Conservation (phyloP, 2,329 filamentous ascomycete species). For the Chaetoscypha palmicola region DNA sequence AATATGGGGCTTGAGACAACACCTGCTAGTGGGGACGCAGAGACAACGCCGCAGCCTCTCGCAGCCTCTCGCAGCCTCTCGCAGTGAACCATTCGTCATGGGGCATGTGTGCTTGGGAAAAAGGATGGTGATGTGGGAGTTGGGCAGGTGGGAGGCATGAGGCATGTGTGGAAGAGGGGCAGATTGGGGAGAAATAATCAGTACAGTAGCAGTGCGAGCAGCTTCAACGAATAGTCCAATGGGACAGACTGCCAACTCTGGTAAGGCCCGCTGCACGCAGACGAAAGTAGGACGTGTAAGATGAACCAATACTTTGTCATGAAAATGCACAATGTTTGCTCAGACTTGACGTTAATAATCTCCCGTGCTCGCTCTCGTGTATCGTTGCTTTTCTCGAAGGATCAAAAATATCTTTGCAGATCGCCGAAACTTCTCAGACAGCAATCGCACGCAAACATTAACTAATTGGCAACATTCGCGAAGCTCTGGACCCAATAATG, state of each 20-base stretch:
- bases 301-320: conserved; percentile 15
- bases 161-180: conserved; percentile 17
- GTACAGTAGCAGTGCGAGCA: conserved; percentile 8
- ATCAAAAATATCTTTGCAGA: conserved; percentile 12
- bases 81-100: conserved; percentile 25
- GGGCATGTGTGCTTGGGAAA: conserved; percentile 14
- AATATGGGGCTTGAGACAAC: conserved; percentile 25
- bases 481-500: conserved; percentile 8
- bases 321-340: conserved; percentile 6
- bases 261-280: conserved; percentile 19
- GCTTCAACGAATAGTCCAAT: conserved; percentile 18
- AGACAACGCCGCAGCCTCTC: conserved; percentile 21
- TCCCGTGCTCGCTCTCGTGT: conserved; percentile 8
- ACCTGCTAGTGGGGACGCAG: conserved; percentile 27
- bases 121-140: conserved; percentile 17
- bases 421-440: conserved; percentile 5
- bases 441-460: conserved; percentile 11
- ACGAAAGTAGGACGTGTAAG: conserved; percentile 13
- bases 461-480: conserved; percentile 2
- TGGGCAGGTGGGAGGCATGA: conserved; percentile 19
- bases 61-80: conserved; percentile 22
- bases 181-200: conserved; percentile 15
- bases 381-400: conserved; percentile 20
- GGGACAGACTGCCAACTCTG: conserved; percentile 6
- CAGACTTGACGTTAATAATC: conserved; percentile 11